Evolutionary conservation across 345 rosid species (phyloP), one percentile per base, ranked within the genome.

Genomic region (Eucalyptus pauciflora): DNA sequence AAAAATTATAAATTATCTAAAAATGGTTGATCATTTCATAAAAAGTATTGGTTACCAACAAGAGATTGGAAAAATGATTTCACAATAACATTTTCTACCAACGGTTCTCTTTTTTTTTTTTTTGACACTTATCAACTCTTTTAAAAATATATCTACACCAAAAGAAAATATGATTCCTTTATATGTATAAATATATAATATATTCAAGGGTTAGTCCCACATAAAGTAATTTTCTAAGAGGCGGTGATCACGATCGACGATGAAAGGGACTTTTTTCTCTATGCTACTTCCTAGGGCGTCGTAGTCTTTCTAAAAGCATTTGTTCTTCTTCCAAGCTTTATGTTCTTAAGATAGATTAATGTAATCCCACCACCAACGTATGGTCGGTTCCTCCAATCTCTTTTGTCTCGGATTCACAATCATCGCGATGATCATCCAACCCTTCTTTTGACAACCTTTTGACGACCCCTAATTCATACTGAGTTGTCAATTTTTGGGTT

Each of bases 41-140:
- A 64, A 64, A n/a, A 3, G 5, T 64, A 7, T n/a, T 14, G 0
- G 3, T 64, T 14, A 2, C 37, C 18, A 3, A 64, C 18, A 0
- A n/a, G 20, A 64, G 18, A 64, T 64, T 13, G 37, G 1, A 64
- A 14, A 14, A 15, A n/a, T 14, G 33, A n/a, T 64, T 64, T 7
- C 37, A 15, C 37, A 15, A 7, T 7, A n/a, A 14, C 37, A 13
- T n/a, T n/a, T 64, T 64, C 37, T n/a, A 64, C 10, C 41, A 14
- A n/a, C 2, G 10, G 10, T n/a, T n/a, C 4, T 52, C 10, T 18
- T 13, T 12, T 62, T 54, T 8, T 46, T 46, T 46, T 2, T 64
- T 14, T n/a, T 14, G 3, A n/a, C 20, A 64, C 20, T n/a, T 7
- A 64, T 14, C 1, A 7, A 4, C 41, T 64, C 20, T 64, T 64